Conservation (phyloP, 768 basidiomycete species). For the Porpolomopsis calyptriformis region DNA sequence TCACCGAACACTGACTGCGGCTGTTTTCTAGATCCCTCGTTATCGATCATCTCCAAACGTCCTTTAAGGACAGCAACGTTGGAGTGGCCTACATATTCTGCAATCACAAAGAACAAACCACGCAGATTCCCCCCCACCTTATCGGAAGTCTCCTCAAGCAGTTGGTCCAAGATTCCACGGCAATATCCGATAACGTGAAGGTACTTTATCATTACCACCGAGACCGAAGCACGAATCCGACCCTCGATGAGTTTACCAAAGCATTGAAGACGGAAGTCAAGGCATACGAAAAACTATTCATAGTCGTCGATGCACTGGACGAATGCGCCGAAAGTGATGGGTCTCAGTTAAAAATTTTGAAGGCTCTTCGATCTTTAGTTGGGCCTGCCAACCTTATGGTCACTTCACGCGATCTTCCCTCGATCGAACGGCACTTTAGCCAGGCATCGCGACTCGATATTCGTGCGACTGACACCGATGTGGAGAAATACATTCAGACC, state of each 20-base stretch:
- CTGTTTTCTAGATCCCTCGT: slow-evolving; percentile 1
- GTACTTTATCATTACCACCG: neutral
- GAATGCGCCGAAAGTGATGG: neutral
- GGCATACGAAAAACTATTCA: neutral
- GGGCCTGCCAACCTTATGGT: slow-evolving; percentile 2
- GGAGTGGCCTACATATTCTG: neutral
- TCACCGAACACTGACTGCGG: neutral
- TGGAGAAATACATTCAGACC: slow-evolving; percentile 1
- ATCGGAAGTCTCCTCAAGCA: slow-evolving; percentile 2
- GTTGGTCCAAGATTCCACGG: neutral
- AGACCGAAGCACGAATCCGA: neutral
- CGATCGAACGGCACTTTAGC: neutral
- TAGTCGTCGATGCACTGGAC: slow-evolving; percentile 4
- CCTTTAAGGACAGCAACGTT: neutral
- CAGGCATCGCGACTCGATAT: neutral
- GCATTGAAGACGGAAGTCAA: neutral
- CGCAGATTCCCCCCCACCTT: slow-evolving; percentile 1
- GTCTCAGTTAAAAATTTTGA: neutral
- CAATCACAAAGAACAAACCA: slow-evolving; percentile 2
- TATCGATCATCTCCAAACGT: slow-evolving; percentile 1
- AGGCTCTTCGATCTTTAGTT: neutral
- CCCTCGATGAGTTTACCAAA: neutral
- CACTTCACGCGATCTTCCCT: neutral
- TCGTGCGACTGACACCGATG: neutral
- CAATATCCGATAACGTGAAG: neutral